These are phyloP conservation scores for Aspergillus sclerotialis DNA, from an alignment of 2,329 filamentous ascomycete species.

Conservation along the genomic window DNA sequence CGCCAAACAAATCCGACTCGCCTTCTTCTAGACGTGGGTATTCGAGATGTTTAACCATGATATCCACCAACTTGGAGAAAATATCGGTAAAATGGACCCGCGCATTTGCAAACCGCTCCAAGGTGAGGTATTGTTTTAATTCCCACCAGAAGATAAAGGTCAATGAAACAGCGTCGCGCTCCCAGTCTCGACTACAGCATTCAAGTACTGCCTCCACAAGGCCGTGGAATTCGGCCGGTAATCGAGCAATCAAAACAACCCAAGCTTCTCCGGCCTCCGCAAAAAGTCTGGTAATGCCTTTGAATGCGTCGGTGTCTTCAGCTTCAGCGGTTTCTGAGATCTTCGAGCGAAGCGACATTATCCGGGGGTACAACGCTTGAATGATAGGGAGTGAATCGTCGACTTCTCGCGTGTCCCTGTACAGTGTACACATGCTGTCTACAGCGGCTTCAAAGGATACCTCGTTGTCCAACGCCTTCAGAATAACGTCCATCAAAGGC, in stretches of 20 bases:
- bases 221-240: constrained; percentile 72
- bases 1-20: constrained; percentile 83
- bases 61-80: constrained; percentile 83
- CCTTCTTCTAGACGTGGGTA: constrained; percentile 73
- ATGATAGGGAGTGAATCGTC: constrained; percentile 83
- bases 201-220: constrained; percentile 90
- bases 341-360: constrained; percentile 69
- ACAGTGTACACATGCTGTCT: constrained; percentile 86
- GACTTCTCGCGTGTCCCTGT: constrained; percentile 86
- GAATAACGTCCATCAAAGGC: constrained; percentile 71
- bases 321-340: constrained; percentile 68
- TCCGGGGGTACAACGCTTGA: constrained; percentile 70
- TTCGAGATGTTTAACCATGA: constrained; percentile 84
- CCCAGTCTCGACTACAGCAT: constrained; percentile 78
- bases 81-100: constrained; percentile 70
- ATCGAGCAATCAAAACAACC: constrained; percentile 82
- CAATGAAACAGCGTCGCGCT: constrained; percentile 83
- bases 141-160: constrained; percentile 99
- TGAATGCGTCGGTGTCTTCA: constrained; percentile 79
- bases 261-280: constrained; percentile 90
- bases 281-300: constrained; percentile 82
- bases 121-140: constrained; percentile 87
- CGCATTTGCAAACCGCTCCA: constrained; percentile 82
- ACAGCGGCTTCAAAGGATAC: constrained; percentile 78
- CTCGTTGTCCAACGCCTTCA: constrained; percentile 69